Evolutionary conservation across 208 protist genomes (phyloP), one percentile per base, ranked within the genome.

Genomic region (Giardia muris): DNA sequence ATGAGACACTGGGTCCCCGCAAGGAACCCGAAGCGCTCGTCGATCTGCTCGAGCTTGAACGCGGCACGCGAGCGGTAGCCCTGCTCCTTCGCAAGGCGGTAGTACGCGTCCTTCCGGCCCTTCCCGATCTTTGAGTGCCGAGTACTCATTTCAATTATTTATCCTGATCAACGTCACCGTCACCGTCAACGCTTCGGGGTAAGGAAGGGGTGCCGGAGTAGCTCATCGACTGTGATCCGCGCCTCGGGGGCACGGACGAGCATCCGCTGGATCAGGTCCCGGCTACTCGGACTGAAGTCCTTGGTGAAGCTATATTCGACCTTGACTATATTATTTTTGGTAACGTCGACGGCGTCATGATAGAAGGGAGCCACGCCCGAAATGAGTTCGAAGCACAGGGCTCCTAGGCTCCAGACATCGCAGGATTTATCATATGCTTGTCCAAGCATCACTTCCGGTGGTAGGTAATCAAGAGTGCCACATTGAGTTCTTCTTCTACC

Each of bases 41-140:
- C 96, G 2, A 99, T 96, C 93, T 99, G 98, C 0, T 99, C 95
- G 2, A 99, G 95, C 94, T 99, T 99, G 95, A 98, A 99, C 2
- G 99, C 98, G 86, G 97, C 98, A 47, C 99, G 95, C 0, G 98
- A 98, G 19, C 98, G 95, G 67, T 93, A 96, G 30, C 95, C 95
- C 91, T 99, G 97, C 94, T 99, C 98, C 94, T 99, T 99, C 2
- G 98, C 98, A 88, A 98, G 98, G 92, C 98, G 96, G 95, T 99
- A 99, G 95, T 98, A 99, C 30, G 99, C 97, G 93, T 99, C 98
- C 57, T 76, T 76, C 30, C 57, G 10, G 57, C 30, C 30, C 57
- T 76, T 76, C 19, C 57, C 57, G 10, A 76, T 30, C 30, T 76
- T 76, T 39, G 57, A 76, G 30, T 76, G 57, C 57, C 57, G 10